A percentile compares a stretch with the other conserved stretches of the same genome.
These are phyloP conservation scores for Diphasiastrum complanatum DNA, from an alignment of 83 land plant species.

Conservation along the genomic window DNA sequence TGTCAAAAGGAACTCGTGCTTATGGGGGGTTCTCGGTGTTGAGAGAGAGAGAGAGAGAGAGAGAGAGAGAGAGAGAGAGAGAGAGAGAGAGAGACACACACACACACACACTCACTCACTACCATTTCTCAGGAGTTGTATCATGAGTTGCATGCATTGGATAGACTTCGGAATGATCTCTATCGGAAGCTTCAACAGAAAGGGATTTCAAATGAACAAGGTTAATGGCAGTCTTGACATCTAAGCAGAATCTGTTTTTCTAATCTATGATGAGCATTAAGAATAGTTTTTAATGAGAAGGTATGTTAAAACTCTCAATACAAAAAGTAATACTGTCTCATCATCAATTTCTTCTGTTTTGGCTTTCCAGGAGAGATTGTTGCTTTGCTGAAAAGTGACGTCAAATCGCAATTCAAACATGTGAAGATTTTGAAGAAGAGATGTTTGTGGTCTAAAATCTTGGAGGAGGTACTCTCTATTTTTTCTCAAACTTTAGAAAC, in stretches of 20 bases:
- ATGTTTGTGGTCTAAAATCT: conserved; percentile 82
- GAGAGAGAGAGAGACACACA: too few relatives aligned
- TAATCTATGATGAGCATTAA: not conserved
- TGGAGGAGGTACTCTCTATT: conserved; percentile 68
- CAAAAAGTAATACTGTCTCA: not conserved
- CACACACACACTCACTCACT: too few relatives aligned
- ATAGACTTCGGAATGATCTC: conserved; percentile 79
- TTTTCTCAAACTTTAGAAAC: not conserved
- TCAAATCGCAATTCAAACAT: conserved; percentile 71
- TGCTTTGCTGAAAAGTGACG: conserved; percentile 51
- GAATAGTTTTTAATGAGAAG: not conserved
- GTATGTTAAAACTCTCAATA: not conserved
- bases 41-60: too few relatives aligned
- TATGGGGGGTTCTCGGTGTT: too few relatives aligned
- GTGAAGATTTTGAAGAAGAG: conserved; percentile 73
- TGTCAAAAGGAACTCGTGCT: too few relatives aligned
- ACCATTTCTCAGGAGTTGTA: conserved; percentile 98
- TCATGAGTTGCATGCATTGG: conserved; percentile 85
- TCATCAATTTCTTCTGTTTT: not conserved
- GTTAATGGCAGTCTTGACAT: conserved; percentile 8
- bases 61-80: too few relatives aligned
- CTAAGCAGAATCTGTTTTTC: conserved; percentile 13
- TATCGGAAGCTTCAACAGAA: conserved; percentile 73
- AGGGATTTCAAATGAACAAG: conserved; percentile 27
- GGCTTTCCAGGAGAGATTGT: conserved; percentile 53